Percentiles rank a stretch among this genome's conserved stretches.
Evolutionary conservation across 108 stramenopile species (phyloP).

Genomic region (Chaetoceros muelleri): DNA sequence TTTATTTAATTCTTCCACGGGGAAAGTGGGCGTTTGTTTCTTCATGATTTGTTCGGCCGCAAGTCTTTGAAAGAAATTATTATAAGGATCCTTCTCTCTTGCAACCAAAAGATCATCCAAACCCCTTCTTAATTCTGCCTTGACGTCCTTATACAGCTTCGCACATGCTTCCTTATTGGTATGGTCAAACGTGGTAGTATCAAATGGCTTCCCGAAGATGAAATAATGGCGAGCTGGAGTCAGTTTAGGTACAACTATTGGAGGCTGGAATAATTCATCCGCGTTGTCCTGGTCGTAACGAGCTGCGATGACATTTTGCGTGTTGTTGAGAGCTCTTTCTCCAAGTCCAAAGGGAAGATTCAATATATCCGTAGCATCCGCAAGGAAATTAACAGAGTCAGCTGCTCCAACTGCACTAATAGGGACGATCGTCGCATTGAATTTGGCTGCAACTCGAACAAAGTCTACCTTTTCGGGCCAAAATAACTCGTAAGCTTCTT

Average conservation of each 20-base stretch:
- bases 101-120: constrained; percentile 68
- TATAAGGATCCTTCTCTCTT: constrained; percentile 53
- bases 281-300: constrained; percentile 47
- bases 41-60: constrained; percentile 29
- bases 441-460: constrained; percentile 80
- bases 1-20: constrained; percentile 18
- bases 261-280: constrained; percentile 59
- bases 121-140: constrained; percentile 50
- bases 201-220: constrained; percentile 65
- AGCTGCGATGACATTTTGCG: constrained; percentile 35
- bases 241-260: constrained; percentile 50
- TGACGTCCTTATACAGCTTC: constrained; percentile 33
- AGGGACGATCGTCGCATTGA: constrained; percentile 89
- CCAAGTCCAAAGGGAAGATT: constrained; percentile 68
- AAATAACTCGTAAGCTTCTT: constrained; percentile 80
- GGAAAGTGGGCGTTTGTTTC: constrained; percentile 37
- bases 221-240: constrained; percentile 79
- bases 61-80: constrained; percentile 17
- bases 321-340: constrained; percentile 31
- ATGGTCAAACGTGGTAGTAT: constrained; percentile 42
- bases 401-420: constrained; percentile 85
- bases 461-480: constrained; percentile 92
- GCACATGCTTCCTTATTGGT: constrained; percentile 54
- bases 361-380: constrained; percentile 50
- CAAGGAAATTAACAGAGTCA: constrained; percentile 54